phyloP scores from a whole-genome alignment of 2,329 filamentous ascomycete genomes.

The Talaromyces rugulosus region DNA sequence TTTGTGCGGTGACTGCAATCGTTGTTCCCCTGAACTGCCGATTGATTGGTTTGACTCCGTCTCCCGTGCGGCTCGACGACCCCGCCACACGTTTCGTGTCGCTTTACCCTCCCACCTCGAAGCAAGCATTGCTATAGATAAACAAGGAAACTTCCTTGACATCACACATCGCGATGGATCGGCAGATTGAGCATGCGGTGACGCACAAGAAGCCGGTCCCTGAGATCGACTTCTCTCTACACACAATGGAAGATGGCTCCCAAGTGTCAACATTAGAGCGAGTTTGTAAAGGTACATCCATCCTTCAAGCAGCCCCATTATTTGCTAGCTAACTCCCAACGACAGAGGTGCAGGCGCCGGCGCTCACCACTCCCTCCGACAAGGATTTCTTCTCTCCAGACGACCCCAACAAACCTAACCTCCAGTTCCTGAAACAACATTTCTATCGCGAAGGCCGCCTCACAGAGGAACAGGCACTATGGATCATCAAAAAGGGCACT shows the following conservation, averaged over 20 bases:
- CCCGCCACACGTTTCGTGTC: neutral
- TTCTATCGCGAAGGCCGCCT: constrained; percentile 96
- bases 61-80: constrained; percentile 1
- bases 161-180: constrained; percentile 11
- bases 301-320: no score
- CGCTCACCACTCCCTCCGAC: constrained; percentile 85
- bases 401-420: constrained; percentile 81
- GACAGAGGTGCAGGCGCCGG: constrained; percentile 93
- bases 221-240: constrained; percentile 97
- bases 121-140: neutral
- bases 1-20: neutral
- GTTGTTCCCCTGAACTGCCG: neutral
- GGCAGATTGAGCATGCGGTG: constrained; percentile 74
- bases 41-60: neutral
- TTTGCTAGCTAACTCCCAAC: constrained; percentile 8
- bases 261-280: constrained; percentile 94
- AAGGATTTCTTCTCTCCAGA: constrained; percentile 91
- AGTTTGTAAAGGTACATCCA: constrained; percentile 85
- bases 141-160: neutral
- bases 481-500: constrained; percentile 84
- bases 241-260: constrained; percentile 95
- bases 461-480: constrained; percentile 95
- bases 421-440: constrained; percentile 94
- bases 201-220: constrained; percentile 91
- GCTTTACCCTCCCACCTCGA: neutral